Evolutionary conservation across 441 rosid species (phyloP), one percentile per base, ranked within the genome.

Genomic region (Melastoma candidum): DNA sequence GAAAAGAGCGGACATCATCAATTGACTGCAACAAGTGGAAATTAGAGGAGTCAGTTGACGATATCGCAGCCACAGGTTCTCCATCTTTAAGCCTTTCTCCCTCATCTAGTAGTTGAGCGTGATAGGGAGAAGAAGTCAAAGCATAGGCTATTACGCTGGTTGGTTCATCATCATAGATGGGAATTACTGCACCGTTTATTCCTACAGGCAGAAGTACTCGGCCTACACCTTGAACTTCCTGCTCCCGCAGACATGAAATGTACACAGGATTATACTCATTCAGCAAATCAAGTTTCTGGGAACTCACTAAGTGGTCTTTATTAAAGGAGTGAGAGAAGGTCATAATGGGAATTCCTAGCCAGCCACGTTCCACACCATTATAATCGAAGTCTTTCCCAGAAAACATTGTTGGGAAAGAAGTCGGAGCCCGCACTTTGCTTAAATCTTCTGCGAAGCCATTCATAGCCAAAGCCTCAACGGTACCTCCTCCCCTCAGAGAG

Each of bases 91-190:
- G 53, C 68, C 70, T 82, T 70, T 81, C 93, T 47, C 71, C 67
- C n/a, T 86, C 95, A 58, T 66, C 77, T 45, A 62, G 70, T 26
- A 79, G 46, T 52, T 76, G 87, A 63, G 60, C 61, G 60, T 75
- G 83, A 69, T 90, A 94, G 60, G 79, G 88, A 0, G 85, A 68
- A 53, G 95, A 83, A 47, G 51, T 70, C 65, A 94, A 59, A 47
- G 95, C 97, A 72, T 94, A 85, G 29, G 99, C 62, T 61, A 94
- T 83, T 55, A 85, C 68, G 70, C 99, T 90, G 8, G 99, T 90
- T 53, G 97, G 97, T 55, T 94, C 99, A 61, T 90, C 99, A 65
- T 86, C 98, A 63, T 75, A 85, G 47, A 95, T 84, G 14, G 98
- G 98, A 71, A 95, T 70, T 70, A 85, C 83, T 11, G 83, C 72